Base-by-base conservation (phyloP, 2,329 filamentous ascomycete species). In the Trichoderma lentiforme region DNA sequence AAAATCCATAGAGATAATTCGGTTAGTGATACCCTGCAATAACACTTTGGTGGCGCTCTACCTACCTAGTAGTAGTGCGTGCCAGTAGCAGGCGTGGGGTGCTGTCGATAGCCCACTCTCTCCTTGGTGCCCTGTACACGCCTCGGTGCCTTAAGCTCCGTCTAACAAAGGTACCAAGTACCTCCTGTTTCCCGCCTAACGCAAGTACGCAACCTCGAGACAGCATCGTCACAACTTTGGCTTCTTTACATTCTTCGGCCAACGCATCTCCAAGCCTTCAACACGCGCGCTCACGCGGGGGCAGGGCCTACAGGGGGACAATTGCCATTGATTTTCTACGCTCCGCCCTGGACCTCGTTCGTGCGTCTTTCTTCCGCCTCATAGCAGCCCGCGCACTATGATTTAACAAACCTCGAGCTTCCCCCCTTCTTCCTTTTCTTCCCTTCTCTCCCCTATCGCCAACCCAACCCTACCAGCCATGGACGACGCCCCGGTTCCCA, bases 401-500 rank as follows among this genome's bases (percentile, higher is more conserved):
- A 43, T 72, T 56, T 70, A 51, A 65, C 43, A 70, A 64, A 47
- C 6, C 57, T 51, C 61, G 36, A 67, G 18, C 36, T 43, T 43
- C 39, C 39, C 57, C 57, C 67, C 34, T 51, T 28, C 28, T 58
- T 62, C 30, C 56, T 30, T 53, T 34, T 61, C 53, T n/a, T 58
- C 60, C 39, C 32, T 26, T 63, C 72, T 60, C n/a, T 57, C 53
- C 53, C 71, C 70, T 36, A 12, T 18, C 70, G 18, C 24, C 34
- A 32, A 56, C 62, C 63, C 26, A 30, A 60, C 3, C n/a, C 28
- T 26, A 39, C 32, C 66, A 75, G 76, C 73, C 66, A 83, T 83
- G 81, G 81, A 83, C 76, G 92, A 89, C 85, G 88, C 90, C 76
- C 88, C 89, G 72, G 88, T 89, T 61, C 89, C 93, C 81, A 95